Evolutionary conservation across 306 rosid genomes (phyloP), one percentile per base, ranked within the genome.

Genomic region (Fagus sylvatica): DNA sequence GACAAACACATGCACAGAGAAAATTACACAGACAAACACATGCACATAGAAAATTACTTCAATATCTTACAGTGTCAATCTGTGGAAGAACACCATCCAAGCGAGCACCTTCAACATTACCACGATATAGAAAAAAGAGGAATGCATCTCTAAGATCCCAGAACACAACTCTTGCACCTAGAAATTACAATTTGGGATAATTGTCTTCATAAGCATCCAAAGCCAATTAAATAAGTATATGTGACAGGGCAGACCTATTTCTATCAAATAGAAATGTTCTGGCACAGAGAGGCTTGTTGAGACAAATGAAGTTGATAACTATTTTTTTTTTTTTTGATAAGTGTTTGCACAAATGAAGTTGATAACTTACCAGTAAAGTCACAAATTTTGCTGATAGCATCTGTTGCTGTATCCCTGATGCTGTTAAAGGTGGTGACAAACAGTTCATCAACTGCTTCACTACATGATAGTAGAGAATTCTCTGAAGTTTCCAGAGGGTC

Each of bases 81-180:
- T 81, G 81, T 36, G 74, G 75, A 68, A 88, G 84, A 72, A 85
- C 78, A 59, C 61, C 55, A 33, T 88, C 91, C 61, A 88, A 79
- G 64, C 89, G 88, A 80, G 89, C 73, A 69, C 71, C 81, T 79
- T 78, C 84, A 78, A 88, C 91, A 49, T 69, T 81, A 49, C 88
- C 86, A 28, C 80, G 85, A 76, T 88, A 88, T 72, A 88, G 81
- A 34, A 68, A 5, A 33, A 69, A 88, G 78, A 81, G 74, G 71
- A 80, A 85, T 54, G 71, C 71, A 55, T 78, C 81, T 74, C 81
- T 83, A 36, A 88, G 89, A 83, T 88, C 91, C 89, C 85, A 88
- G 62, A 83, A 85, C 77, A 88, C 82, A 8, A 82, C 80, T 75
- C 82, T 85, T 83, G 87, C 80, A 74, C 89, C 91, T 88, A 80